Percentiles rank a stretch among this genome's conserved stretches.
phyloP scores from a whole-genome alignment of 768 basidiomycete species.

The Hygrocybe coccinea region DNA sequence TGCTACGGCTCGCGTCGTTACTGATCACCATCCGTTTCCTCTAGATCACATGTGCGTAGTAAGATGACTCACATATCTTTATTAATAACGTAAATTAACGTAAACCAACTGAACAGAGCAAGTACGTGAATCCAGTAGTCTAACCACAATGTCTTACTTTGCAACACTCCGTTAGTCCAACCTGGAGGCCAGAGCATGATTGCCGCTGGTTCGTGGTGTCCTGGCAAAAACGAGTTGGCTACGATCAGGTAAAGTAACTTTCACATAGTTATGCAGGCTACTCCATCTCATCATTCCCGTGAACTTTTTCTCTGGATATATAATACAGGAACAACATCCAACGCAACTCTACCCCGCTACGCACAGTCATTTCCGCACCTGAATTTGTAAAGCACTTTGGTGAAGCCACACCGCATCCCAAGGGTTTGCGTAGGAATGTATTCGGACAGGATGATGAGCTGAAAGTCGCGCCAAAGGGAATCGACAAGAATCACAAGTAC shows the following conservation, averaged over 20 bases:
- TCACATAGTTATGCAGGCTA: too few species aligned
- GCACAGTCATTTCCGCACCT: constrained; percentile 58
- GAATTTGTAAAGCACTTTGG: constrained; percentile 80
- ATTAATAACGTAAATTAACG: neutral
- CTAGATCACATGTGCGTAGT: constrained; percentile 58
- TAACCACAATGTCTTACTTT: too few species aligned
- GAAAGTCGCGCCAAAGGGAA: constrained; percentile 87
- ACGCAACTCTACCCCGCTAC: constrained; percentile 56
- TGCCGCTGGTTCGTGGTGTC: constrained; percentile 79
- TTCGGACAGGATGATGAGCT: constrained; percentile 87
- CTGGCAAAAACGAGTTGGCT: constrained; percentile 71
- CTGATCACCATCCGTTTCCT: too few species aligned
- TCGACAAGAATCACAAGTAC: constrained; percentile 76
- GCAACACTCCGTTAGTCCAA: too few species aligned
- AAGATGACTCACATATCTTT: neutral
- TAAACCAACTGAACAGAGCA: constrained; percentile 3
- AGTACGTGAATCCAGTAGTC: constrained; percentile 4
- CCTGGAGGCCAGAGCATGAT: constrained; percentile 65
- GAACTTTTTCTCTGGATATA: neutral
- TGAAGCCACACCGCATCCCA: constrained; percentile 52
- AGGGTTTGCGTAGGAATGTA: constrained; percentile 65
- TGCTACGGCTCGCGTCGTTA: too few species aligned
- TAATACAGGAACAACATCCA: constrained; percentile 54
- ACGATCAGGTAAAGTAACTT: constrained; percentile 54
- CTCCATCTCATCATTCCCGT: too few species aligned